Percentiles rank a stretch among this genome's conserved stretches.
Evolutionary conservation across 495 filamentous ascomycete species (phyloP).

Genomic region (Entonaema liquescens): DNA sequence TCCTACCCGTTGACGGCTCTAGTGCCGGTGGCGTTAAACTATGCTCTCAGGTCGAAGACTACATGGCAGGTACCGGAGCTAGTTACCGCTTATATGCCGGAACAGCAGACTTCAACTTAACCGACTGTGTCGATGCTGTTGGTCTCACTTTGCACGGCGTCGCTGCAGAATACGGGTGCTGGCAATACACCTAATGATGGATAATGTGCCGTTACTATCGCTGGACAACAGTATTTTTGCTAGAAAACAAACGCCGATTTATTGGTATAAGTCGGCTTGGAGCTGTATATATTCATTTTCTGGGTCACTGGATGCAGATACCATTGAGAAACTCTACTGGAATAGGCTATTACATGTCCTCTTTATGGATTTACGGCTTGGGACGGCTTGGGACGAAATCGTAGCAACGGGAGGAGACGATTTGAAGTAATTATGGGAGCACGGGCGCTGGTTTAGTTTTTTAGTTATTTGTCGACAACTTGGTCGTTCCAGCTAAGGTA

Average conservation of each 20-base stretch:
- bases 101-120: conserved; percentile 28
- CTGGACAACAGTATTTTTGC: background rate
- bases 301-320: conserved; percentile 18
- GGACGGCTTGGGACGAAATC: conserved; percentile 7
- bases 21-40: conserved; percentile 31
- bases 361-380: conserved; percentile 17
- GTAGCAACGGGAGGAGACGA: background rate
- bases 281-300: conserved; percentile 16
- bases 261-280: background rate
- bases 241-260: background rate
- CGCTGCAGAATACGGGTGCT: conserved; percentile 19
- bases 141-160: conserved; percentile 23
- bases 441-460: background rate
- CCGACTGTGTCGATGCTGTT: conserved; percentile 26
- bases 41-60: conserved; percentile 32
- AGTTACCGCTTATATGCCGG: conserved; percentile 30
- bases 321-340: conserved; percentile 3
- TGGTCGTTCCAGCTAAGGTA: background rate
- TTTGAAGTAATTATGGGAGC: background rate
- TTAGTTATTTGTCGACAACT: background rate
- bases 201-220: background rate
- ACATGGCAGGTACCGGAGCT: conserved; percentile 18
- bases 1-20: conserved; percentile 30
- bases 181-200: conserved; percentile 33
- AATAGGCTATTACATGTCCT: background rate